Conservation (phyloP, 345 rosid genomes). For the Noccaea bulbosa region DNA sequence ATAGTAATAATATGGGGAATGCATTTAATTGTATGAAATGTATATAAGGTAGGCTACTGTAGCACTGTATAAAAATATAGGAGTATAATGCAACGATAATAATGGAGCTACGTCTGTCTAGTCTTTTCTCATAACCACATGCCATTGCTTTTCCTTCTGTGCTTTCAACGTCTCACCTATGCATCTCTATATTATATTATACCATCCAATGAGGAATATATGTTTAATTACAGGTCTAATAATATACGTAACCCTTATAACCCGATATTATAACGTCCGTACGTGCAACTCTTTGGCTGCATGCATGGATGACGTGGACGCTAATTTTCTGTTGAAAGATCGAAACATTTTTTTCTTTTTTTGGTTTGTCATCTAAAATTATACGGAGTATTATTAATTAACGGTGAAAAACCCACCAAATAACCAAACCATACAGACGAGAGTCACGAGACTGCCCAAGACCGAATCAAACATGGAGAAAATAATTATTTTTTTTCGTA, state of each 20-base stretch:
- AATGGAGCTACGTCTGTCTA: slow-evolving; percentile 48
- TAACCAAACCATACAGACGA: too few relatives aligned
- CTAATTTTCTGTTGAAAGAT: background rate
- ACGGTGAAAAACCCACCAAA: too few relatives aligned
- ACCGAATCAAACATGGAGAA: too few relatives aligned
- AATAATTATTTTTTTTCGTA: too few relatives aligned
- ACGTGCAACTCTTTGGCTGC: slow-evolving; percentile 34
- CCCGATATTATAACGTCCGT: slow-evolving; percentile 36
- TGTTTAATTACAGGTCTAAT: slow-evolving; percentile 25
- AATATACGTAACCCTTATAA: background rate
- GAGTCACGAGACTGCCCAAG: too few relatives aligned
- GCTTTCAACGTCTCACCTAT: slow-evolving; percentile 46
- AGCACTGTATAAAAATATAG: slow-evolving; percentile 20
- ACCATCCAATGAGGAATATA: slow-evolving; percentile 24
- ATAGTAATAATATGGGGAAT: slow-evolving; percentile 14
- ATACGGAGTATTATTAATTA: too few relatives aligned
- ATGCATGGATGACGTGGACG: slow-evolving; percentile 10
- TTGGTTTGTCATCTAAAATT: too few relatives aligned
- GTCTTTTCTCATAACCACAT: slow-evolving; percentile 48
- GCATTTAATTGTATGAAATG: slow-evolving; percentile 37
- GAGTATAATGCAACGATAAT: slow-evolving; percentile 30
- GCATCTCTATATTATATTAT: slow-evolving; percentile 32
- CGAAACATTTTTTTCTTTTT: background rate
- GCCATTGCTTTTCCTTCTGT: slow-evolving; percentile 45
- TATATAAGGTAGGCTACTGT: slow-evolving; percentile 28